Evolutionary conservation across 2,329 filamentous ascomycete genomes (phyloP).

Genomic region (Eutypella sp.): DNA sequence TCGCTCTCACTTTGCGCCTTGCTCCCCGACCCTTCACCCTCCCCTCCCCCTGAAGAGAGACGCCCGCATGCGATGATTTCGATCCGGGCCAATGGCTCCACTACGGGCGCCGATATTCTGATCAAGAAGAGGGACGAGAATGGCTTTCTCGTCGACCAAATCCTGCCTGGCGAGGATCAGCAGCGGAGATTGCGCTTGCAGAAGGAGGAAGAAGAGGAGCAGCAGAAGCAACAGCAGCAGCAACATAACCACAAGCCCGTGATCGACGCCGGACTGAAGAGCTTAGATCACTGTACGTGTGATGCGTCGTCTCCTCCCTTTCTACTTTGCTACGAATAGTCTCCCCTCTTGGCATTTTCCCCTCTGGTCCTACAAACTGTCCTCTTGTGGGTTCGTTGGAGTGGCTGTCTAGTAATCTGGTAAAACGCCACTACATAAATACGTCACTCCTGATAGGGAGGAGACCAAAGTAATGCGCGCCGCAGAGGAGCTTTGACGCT

Average conservation of each 20-base stretch:
- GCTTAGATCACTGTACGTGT: slow-evolving; percentile 68
- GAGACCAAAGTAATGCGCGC: no score
- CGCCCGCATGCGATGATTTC: slow-evolving; percentile 26
- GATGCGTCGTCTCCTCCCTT: neutral
- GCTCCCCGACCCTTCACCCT: no score
- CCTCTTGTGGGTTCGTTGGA: no score
- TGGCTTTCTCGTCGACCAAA: slow-evolving; percentile 18
- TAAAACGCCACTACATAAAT: no score
- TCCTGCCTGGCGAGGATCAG: slow-evolving; percentile 19
- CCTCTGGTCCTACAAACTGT: no score
- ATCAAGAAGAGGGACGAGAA: slow-evolving; percentile 1
- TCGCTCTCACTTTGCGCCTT: no score
- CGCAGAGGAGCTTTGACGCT: no score
- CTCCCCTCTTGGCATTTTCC: neutral
- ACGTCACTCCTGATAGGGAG: no score
- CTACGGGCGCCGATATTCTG: slow-evolving; percentile 14
- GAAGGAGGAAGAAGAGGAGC: slow-evolving; percentile 17
- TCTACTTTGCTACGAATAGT: neutral
- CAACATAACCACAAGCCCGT: slow-evolving; percentile 22
- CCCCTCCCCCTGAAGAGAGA: slow-evolving; percentile 12
- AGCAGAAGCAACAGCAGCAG: slow-evolving; percentile 5
- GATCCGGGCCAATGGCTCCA: slow-evolving; percentile 26
- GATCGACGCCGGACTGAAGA: slow-evolving; percentile 72
- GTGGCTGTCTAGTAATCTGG: no score
- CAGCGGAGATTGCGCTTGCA: slow-evolving; percentile 9